Percentiles rank a stretch among this genome's conserved stretches.
Conservation (phyloP, 345 rosid species). For the Eucalyptus decipiens region DNA sequence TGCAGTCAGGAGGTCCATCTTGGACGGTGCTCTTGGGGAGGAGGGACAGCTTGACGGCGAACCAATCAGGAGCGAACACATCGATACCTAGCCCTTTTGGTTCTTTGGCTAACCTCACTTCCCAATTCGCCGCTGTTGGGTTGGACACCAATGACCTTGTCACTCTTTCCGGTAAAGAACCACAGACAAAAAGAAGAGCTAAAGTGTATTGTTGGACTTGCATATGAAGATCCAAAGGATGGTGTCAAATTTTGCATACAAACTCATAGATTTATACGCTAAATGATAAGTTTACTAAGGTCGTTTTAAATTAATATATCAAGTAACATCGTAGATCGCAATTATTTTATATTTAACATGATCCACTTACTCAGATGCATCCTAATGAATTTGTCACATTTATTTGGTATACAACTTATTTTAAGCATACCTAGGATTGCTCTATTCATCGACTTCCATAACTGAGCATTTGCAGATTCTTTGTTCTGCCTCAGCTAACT, state of each 20-base stretch:
- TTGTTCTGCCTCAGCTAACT: background rate
- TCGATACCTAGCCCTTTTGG: conserved; percentile 47
- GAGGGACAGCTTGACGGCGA: conserved; percentile 62
- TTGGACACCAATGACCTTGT: conserved; percentile 61
- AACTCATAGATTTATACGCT: background rate
- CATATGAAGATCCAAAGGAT: background rate
- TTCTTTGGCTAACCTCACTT: conserved; percentile 18
- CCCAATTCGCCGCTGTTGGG: conserved; percentile 47
- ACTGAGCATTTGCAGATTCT: background rate
- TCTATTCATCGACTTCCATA: background rate
- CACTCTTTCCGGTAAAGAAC: conserved; percentile 47
- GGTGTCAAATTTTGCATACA: background rate
- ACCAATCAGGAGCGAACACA: conserved; percentile 26
- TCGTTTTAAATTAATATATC: background rate
- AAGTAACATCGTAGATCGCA: background rate
- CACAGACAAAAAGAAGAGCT: background rate
- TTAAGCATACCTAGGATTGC: background rate
- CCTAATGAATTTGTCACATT: background rate
- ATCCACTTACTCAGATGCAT: background rate
- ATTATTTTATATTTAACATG: background rate
- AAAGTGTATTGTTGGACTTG: background rate
- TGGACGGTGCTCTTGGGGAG: conserved; percentile 63
- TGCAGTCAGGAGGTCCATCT: conserved; percentile 70
- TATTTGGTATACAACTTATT: background rate
- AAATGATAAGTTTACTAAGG: background rate